Base-by-base conservation (phyloP, 352 stramenopile species). In the Globisporangium cystogenes region DNA sequence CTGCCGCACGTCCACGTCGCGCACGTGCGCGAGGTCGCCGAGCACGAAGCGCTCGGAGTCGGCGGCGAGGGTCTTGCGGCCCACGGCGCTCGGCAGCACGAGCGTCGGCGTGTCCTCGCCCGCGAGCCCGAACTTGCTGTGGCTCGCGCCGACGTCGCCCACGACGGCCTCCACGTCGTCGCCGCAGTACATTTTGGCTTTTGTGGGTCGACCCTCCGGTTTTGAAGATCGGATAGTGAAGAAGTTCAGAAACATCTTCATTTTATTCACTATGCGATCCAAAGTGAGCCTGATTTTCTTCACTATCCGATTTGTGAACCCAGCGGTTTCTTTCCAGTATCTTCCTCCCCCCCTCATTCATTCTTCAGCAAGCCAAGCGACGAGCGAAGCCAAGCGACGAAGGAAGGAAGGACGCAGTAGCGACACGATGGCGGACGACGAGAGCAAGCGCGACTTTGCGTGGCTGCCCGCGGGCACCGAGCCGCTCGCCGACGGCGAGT, bases 401-500 rank as follows among this genome's bases (percentile, higher is more conserved):
- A n/a, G n/a, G n/a, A n/a, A n/a, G n/a, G n/a, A n/a, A n/a, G 42
- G 40, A 57, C 11, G 6, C 21, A 59, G 57, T 29, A n/a, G 4
- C 23, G 21, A 6, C 14, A 47, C 21, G 21, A 64, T 86, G 76
- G 62, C 70, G 20, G 36, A 54, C 24, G 73, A 87, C 14, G 81
- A 92, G 66, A 78, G 64, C 53, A 90, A 86, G 62, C 62, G 70
- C 15, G 76, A 92, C 59, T 98, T 98, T 71, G 74, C 89, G 53
- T 99, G 96, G 96, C 80, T 99, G 59, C 95, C 95, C 5, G 71
- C 87, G 50, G 96, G 94, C 57, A 95, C 87, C 50, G 93, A 98
- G 60, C 68, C 96, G 56, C 85, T 99, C 36, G 97, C 97, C 4
- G 97, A 99, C 73, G 98, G 97, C 42, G 96, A 99, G 72, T 99